Percentiles rank a stretch among this genome's conserved stretches.
phyloP scores from a whole-genome alignment of 805 yeast species.

The Saturnispora mendoncae region DNA sequence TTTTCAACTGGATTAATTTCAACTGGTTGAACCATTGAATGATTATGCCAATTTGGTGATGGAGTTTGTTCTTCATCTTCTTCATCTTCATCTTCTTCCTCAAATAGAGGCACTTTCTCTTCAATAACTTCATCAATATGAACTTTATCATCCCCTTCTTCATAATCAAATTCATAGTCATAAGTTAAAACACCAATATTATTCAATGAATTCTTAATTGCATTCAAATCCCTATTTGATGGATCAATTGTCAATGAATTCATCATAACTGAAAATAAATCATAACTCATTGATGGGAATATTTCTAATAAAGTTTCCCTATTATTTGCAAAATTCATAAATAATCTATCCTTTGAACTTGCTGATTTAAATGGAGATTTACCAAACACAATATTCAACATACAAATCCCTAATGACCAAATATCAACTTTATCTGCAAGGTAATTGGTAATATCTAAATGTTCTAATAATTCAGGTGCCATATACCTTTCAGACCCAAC shows the following conservation, averaged over 20 bases:
- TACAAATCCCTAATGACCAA: slow-evolving; percentile 83
- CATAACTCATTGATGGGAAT: slow-evolving; percentile 81
- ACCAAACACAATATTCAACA: slow-evolving; percentile 78
- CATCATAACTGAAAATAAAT: slow-evolving; percentile 76
- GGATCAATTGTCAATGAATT: slow-evolving; percentile 80
- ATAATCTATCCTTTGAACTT: slow-evolving; percentile 64
- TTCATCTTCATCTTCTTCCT: neutral
- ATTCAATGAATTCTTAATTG: slow-evolving; percentile 51
- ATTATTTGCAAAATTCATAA: slow-evolving; percentile 75
- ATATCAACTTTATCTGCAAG: slow-evolving; percentile 77
- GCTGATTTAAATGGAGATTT: slow-evolving; percentile 83
- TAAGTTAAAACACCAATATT: slow-evolving; percentile 64
- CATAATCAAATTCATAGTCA: slow-evolving; percentile 57
- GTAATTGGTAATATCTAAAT: slow-evolving; percentile 43
- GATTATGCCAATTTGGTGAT: slow-evolving; percentile 2
- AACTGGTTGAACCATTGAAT: slow-evolving; percentile 4
- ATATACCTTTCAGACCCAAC: slow-evolving; percentile 86
- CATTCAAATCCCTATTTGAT: slow-evolving; percentile 58
- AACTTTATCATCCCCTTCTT: slow-evolving; percentile 10
- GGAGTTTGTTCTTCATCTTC: neutral
- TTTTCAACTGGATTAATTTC: neutral
- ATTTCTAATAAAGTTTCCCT: slow-evolving; percentile 88
- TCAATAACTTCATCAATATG: slow-evolving; percentile 8
- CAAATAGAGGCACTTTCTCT: slow-evolving; percentile 9
- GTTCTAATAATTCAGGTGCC: slow-evolving; percentile 88